A percentile compares a stretch with the other conserved stretches of the same genome.
These are phyloP conservation scores for Rhododendron kiyosumense DNA, from an alignment of 148 eudicot genomes.

Conservation along the genomic window DNA sequence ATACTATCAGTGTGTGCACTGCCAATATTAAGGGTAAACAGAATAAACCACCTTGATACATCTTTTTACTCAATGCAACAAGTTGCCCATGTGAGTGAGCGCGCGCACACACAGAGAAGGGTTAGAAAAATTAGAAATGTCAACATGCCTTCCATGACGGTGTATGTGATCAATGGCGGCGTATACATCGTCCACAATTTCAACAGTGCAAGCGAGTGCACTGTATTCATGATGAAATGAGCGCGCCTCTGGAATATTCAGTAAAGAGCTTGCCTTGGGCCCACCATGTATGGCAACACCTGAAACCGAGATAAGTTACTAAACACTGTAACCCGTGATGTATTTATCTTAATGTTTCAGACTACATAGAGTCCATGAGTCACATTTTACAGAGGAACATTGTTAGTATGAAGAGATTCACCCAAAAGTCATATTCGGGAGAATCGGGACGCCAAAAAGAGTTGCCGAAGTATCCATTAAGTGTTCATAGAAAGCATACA, in stretches of 20 bases:
- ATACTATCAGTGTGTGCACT: constrained; percentile 93
- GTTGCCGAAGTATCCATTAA: neutral
- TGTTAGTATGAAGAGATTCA: neutral
- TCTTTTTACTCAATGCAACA: neutral
- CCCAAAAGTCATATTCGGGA: neutral
- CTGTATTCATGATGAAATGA: constrained; percentile 85
- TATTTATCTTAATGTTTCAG: neutral
- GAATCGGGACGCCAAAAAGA: neutral
- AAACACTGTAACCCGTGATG: neutral
- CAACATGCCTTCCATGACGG: constrained; percentile 78
- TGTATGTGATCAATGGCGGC: constrained; percentile 91
- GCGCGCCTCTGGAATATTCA: constrained; percentile 53
- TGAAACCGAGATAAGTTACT: constrained; percentile 21
- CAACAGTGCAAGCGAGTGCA: constrained; percentile 86
- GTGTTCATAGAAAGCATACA: neutral
- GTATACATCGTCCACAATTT: constrained; percentile 81
- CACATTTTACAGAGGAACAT: neutral
- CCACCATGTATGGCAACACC: constrained; percentile 84
- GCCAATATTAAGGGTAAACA: constrained; percentile 14
- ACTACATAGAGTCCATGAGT: neutral
- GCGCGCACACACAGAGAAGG: neutral
- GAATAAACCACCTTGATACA: neutral
- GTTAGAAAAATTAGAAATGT: neutral
- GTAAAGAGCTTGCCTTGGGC: constrained; percentile 58
- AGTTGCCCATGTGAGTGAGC: neutral